Percentiles rank a stretch among this genome's conserved stretches.
Evolutionary conservation across 2,329 filamentous ascomycete species (phyloP).

Genomic region (Macrophomina phaseolina): DNA sequence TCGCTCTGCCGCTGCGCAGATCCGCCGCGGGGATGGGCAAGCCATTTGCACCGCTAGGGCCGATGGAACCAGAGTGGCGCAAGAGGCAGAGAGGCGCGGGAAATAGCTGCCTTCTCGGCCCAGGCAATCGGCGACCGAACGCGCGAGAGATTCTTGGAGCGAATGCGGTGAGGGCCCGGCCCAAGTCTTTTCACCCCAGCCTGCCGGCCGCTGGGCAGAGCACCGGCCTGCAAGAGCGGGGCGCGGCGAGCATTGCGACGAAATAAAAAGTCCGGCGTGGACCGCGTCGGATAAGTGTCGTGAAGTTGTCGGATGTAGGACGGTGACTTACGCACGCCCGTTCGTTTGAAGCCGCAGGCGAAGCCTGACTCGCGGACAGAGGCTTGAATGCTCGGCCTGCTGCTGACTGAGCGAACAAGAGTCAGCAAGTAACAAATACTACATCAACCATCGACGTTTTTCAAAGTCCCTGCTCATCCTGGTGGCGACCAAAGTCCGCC

Average conservation of each 20-base stretch:
- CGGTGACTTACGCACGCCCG: not conserved
- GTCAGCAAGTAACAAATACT: not conserved
- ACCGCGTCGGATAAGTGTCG: not conserved
- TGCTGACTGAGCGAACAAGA: not conserved
- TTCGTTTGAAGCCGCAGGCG: not conserved
- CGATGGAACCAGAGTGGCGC: slow-evolving; percentile 6
- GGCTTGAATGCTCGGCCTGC: slow-evolving; percentile 13
- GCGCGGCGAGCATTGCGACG: not conserved
- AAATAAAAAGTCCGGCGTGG: not conserved
- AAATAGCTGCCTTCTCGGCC: slow-evolving; percentile 6
- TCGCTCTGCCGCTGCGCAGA: slow-evolving; percentile 9
- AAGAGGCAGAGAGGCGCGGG: not conserved
- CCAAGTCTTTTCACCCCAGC: not conserved
- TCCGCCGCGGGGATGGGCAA: slow-evolving; percentile 12
- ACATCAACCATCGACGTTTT: not conserved
- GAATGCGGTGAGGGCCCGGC: not conserved
- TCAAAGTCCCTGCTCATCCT: not conserved
- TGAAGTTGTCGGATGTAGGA: not conserved
- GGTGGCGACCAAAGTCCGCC: not conserved
- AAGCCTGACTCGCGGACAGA: slow-evolving; percentile 9
- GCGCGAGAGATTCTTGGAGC: not conserved
- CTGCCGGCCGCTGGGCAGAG: not conserved
- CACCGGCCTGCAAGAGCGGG: too few relatives aligned
- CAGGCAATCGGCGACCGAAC: not conserved
- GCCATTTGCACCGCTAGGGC: not conserved